Conservation (phyloP, 129 eudicot species). For the Arctium lappa region DNA sequence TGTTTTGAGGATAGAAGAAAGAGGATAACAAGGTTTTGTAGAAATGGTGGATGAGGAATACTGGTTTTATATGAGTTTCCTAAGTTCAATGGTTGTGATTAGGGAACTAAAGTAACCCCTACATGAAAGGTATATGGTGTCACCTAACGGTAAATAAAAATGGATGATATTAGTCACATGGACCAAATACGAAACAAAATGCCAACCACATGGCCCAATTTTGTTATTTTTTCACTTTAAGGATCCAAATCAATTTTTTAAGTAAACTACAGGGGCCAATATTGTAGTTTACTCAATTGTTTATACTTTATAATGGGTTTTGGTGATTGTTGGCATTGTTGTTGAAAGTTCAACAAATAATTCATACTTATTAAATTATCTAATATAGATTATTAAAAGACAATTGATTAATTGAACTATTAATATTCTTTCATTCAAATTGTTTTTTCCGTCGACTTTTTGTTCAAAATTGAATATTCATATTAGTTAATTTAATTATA, state of each 20-base stretch:
- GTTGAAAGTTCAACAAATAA: neutral
- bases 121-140: neutral
- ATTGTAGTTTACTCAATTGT: neutral
- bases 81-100: too few species aligned
- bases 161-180: neutral
- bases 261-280: neutral
- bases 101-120: neutral
- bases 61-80: too few species aligned
- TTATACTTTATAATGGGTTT: neutral
- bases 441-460: neutral
- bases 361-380: neutral
- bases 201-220: neutral
- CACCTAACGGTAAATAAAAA: neutral
- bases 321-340: neutral
- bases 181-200: neutral
- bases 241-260: neutral
- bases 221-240: neutral
- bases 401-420: neutral
- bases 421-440: neutral
- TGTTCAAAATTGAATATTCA: too few species aligned
- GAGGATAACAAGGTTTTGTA: neutral
- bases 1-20: too few species aligned
- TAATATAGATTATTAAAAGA: neutral
- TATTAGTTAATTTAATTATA: neutral
- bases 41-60: neutral